Evolutionary conservation across 371 early-diverging fungal species (phyloP).

Genomic region (Lichtheimia hyalospora): DNA sequence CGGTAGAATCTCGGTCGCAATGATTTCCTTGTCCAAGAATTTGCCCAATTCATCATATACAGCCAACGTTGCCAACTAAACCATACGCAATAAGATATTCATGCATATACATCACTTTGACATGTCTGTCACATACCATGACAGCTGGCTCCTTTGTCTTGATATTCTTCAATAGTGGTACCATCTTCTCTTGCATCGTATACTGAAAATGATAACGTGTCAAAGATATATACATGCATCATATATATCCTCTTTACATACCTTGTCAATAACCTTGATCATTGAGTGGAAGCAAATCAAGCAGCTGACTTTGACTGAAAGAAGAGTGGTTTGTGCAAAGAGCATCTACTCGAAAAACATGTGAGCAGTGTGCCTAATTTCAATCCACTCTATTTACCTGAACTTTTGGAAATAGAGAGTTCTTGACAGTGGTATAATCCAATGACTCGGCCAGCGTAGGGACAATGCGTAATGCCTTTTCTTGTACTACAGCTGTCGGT

Average conservation of each 20-base stretch:
- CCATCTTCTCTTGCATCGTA: conserved; percentile 71
- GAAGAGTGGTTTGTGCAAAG: conserved; percentile 65
- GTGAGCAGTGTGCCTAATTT: neutral
- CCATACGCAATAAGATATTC: neutral
- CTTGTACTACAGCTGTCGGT: conserved; percentile 68
- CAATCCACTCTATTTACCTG: conserved; percentile 34
- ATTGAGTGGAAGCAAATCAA: conserved; percentile 76
- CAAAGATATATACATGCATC: neutral
- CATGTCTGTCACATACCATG: conserved; percentile 49
- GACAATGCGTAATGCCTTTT: conserved; percentile 72
- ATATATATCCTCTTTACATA: conserved; percentile 9
- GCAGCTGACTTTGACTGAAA: conserved; percentile 75
- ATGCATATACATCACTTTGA: neutral
- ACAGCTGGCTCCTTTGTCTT: conserved; percentile 80
- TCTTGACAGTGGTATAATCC: conserved; percentile 72
- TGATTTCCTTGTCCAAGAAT: conserved; percentile 68
- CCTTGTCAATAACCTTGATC: conserved; percentile 74
- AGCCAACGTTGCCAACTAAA: conserved; percentile 71
- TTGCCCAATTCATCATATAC: conserved; percentile 81
- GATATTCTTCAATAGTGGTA: conserved; percentile 76
- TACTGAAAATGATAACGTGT: conserved; percentile 22
- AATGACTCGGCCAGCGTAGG: conserved; percentile 63
- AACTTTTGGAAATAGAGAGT: conserved; percentile 73
- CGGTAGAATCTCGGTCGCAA: conserved; percentile 77
- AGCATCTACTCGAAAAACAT: conserved; percentile 38